Conservation (phyloP, 768 basidiomycete genomes). For the Lactarius evosmus region DNA sequence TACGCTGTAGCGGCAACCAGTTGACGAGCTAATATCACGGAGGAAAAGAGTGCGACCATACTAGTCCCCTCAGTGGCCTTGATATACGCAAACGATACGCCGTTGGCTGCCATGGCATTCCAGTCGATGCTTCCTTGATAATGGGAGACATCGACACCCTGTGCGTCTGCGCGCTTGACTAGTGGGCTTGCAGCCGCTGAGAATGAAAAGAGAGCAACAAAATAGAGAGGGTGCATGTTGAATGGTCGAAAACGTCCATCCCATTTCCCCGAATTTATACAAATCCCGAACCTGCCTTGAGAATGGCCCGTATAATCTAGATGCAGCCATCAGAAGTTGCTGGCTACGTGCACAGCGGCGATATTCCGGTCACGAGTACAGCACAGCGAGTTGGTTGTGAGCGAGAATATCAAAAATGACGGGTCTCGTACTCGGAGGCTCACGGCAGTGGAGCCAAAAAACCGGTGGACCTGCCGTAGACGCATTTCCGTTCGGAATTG, state of each 20-base stretch:
- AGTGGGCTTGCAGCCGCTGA: constrained; percentile 10
- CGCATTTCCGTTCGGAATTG: neutral
- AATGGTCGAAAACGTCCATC: neutral
- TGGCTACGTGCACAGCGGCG: neutral
- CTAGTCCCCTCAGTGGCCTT: constrained; percentile 66
- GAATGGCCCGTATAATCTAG: too few species aligned
- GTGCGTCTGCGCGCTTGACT: constrained; percentile 40
- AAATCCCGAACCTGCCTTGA: neutral
- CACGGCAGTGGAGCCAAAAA: neutral
- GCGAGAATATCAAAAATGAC: neutral
- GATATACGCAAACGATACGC: constrained; percentile 57
- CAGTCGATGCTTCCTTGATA: constrained; percentile 52
- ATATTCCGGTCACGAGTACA: neutral
- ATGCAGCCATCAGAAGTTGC: neutral
- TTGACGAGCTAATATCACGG: constrained; percentile 22
- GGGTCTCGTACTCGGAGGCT: neutral
- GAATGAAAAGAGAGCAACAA: neutral
- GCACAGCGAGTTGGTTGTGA: neutral
- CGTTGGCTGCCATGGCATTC: constrained; percentile 49
- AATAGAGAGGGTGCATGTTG: neutral
- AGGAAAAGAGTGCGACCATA: constrained; percentile 29
- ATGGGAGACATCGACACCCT: constrained; percentile 56
- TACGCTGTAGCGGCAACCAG: constrained; percentile 32
- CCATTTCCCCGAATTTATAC: neutral
- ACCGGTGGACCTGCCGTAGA: neutral